These are phyloP conservation scores for Pichia membranifaciens DNA, from an alignment of 805 yeast genomes.

Conservation along the genomic window DNA sequence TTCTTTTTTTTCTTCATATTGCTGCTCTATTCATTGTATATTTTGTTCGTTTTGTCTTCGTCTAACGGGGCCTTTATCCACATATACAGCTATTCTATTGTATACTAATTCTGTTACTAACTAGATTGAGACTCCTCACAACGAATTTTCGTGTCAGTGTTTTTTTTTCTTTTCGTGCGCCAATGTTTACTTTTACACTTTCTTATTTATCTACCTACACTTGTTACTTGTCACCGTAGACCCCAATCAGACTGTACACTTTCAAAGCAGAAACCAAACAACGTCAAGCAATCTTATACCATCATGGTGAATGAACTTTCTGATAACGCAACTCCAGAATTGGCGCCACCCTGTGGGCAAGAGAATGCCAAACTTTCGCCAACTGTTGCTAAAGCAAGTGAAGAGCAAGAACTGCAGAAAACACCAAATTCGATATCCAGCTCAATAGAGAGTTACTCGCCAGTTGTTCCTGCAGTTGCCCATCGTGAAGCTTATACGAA, in stretches of 20 bases:
- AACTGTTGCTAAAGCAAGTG: too few species aligned
- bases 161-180: not conserved
- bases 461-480: conserved; percentile 10
- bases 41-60: not conserved
- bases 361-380: not conserved
- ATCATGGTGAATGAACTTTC: not conserved
- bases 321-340: not conserved
- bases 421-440: conserved; percentile 10
- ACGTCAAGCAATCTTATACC: not conserved
- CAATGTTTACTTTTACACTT: not conserved
- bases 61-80: too few species aligned
- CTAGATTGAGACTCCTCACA: too few species aligned
- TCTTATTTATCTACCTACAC: not conserved
- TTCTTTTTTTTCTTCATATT: too few species aligned
- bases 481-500: conserved; percentile 6
- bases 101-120: too few species aligned
- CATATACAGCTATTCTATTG: too few species aligned
- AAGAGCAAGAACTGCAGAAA: not conserved
- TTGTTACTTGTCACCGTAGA: not conserved
- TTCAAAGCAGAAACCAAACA: too few species aligned
- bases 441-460: conserved; percentile 12
- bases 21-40: not conserved
- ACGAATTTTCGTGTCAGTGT: not conserved
- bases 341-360: conserved; percentile 2
- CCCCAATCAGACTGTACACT: too few species aligned